Evolutionary conservation across 2,329 filamentous ascomycete genomes (phyloP), one percentile per base, ranked within the genome.

Genomic region (Zymoseptoria tritici): DNA sequence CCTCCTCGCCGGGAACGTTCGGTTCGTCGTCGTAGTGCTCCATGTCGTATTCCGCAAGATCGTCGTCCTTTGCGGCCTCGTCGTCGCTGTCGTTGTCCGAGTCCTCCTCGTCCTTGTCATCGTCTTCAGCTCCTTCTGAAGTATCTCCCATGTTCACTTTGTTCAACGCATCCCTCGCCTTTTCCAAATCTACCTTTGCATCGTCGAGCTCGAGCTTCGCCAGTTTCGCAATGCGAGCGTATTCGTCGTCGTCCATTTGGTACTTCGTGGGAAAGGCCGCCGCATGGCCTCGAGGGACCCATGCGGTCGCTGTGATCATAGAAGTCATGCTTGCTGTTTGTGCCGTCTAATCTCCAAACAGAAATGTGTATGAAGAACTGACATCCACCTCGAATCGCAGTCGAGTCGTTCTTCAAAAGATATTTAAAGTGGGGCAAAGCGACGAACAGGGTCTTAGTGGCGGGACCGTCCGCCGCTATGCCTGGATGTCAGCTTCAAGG

Each of bases 41-140:
- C 57, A 99, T 83, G 72, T 99, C 88, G 76, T 97, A 99, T 76
- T 99, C 91, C 76, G 93, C 94, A 55, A 99, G 81, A 73, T 96
- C 92, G 66, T 95, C 90, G 71, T 96, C 91, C 58, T 78, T 65
- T 20, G 60, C 68, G 22, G 64, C 60, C 8, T 65, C 58, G 16
- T 67, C 65, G 26, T 60, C 57, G 54, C 69, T 65, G 16, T 66
- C 65, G 42, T 68, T 65, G 11, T 69, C 64, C 5, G 36, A 46
- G 8, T 68, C 60, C 16, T 67, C 65, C 24, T 65, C 90, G 62
- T 75, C 70, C 54, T 73, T 66, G 50, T 64, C 66, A 20, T 61
- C 63, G 67, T 73, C 54, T 64, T 63, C 60, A 9, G 91, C 93
- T 51, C 97, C 81, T 72, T 95, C 91, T 64, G 93, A 89, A 69